Base-by-base conservation (phyloP, 176 grass and related monocot genomes). In the Phragmites australis region DNA sequence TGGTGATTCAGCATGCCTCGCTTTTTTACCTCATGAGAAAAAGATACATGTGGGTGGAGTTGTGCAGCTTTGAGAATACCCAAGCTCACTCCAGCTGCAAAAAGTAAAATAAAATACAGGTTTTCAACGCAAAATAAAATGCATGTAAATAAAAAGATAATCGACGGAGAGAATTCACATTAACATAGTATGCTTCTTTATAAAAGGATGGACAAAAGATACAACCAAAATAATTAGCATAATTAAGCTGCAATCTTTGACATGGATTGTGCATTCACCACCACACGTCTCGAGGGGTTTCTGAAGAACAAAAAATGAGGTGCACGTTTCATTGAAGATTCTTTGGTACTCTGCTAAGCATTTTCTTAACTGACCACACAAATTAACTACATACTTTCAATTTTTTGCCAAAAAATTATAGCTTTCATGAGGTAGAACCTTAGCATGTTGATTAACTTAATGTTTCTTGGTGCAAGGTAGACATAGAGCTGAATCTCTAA, bases 21-120 rank as follows among this genome's bases (percentile, higher is more conserved):
- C 70, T 70, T 88, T 83, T 88, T 88, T 88, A 81, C 89, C 85
- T 82, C 62, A 85, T 78, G 77, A 85, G 78, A 72, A 82, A 91
- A 88, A 82, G 86, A 85, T 53, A 44, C 56, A 6, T 59, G 22
- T 70, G 52, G 71, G 87, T 74, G 51, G 74, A 56, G 83, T 30
- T 72, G 32, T 12, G 75, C 66, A 64, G 70, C 73, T 87, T 74
- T 87, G 39, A 56, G 73, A 82, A 82, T 81, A 52, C 56, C 85
- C 54, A 85, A 82, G 65, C 63, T 87, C 23, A 34, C 62, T 81
- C 54, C 89, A 78, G 82, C 77, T 88, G 51, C 65, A 65, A 62
- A 82, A 30, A 45, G 76, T 27, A 42, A 78, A 46, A 82, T 77
- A 79, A 83, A 76, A 66, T 62, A 57, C 37, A 14, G 47, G 14